Evolutionary conservation across 2,329 filamentous ascomycete genomes (phyloP).

Genomic region (Spiromastix sp.): DNA sequence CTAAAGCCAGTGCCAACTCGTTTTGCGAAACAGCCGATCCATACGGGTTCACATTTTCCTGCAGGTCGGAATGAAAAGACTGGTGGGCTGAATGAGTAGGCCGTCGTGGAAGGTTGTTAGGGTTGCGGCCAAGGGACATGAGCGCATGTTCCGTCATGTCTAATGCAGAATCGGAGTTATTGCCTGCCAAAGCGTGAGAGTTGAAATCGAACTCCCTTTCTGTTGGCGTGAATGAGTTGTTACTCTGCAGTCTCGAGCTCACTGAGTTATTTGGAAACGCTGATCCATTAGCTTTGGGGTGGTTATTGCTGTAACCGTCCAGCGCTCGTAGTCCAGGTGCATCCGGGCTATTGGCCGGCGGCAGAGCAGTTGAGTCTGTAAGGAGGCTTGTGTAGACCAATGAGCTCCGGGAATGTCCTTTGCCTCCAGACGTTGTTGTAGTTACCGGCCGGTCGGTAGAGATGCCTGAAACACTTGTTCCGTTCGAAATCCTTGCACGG

Average conservation of each 20-base stretch:
- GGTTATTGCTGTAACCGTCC: constrained; percentile 20
- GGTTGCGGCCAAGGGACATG: constrained; percentile 26
- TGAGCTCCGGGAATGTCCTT: constrained; percentile 30
- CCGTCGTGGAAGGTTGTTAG: constrained; percentile 22
- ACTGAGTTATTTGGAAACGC: constrained; percentile 23
- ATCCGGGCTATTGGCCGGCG: constrained; percentile 1
- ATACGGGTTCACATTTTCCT: constrained; percentile 23
- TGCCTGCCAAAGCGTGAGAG: constrained; percentile 21
- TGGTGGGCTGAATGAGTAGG: constrained; percentile 28
- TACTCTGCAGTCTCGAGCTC: constrained; percentile 20
- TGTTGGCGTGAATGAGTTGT: constrained; percentile 13
- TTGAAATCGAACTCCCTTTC: constrained; percentile 5
- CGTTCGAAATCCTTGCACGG: constrained; percentile 26
- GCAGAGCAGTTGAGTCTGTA: constrained; percentile 11
- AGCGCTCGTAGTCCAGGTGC: constrained; percentile 16
- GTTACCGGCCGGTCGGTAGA: constrained; percentile 30
- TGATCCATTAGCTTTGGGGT: constrained; percentile 22
- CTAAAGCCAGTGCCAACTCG: constrained; percentile 22
- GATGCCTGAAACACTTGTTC: constrained; percentile 38
- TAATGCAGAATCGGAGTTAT: constrained; percentile 20
- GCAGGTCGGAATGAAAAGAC: constrained; percentile 29
- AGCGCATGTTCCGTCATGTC: constrained; percentile 13
- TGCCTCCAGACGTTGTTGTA: constrained; percentile 17
- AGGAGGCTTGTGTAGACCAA: constrained; percentile 25
- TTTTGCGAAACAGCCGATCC: constrained; percentile 17